Conservation (phyloP, 2,329 filamentous ascomycete genomes). For the Trichophyton simii region DNA sequence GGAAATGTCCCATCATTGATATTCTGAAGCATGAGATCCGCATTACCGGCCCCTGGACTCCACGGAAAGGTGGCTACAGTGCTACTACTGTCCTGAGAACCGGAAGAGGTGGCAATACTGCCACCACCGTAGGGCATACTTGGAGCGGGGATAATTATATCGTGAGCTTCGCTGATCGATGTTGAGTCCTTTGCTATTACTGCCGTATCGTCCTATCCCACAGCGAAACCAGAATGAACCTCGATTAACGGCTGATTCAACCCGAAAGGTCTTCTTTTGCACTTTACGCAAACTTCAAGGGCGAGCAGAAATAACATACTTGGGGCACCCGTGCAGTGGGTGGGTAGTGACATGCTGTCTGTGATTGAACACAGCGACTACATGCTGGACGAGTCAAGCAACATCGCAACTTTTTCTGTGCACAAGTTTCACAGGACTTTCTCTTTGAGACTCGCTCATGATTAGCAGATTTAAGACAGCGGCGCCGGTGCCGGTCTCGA, state of each 20-base stretch:
- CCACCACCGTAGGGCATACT: background rate
- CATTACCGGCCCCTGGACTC: background rate
- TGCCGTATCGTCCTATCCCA: background rate
- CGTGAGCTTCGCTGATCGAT: background rate
- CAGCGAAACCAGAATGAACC: background rate
- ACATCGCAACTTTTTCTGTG: constrained; percentile 2
- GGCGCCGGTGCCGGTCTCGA: constrained; percentile 1
- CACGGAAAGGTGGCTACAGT: background rate
- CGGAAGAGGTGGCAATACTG: background rate
- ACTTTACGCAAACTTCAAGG: background rate
- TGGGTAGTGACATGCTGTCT: constrained; percentile 1
- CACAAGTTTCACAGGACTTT: background rate
- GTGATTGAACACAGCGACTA: constrained; percentile 1
- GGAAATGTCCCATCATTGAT: background rate
- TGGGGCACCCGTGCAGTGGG: background rate
- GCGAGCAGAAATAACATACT: background rate
- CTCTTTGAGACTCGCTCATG: background rate
- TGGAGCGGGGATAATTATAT: background rate
- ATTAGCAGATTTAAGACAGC: background rate
- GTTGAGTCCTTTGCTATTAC: background rate
- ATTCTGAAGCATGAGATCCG: background rate
- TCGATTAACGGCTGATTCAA: background rate
- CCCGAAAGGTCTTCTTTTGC: background rate
- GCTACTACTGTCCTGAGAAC: background rate
- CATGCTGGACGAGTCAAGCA: constrained; percentile 1